A percentile compares a stretch with the other conserved stretches of the same genome.
Conservation (phyloP, 352 stramenopile species). For the Phytophthora sansomeana region DNA sequence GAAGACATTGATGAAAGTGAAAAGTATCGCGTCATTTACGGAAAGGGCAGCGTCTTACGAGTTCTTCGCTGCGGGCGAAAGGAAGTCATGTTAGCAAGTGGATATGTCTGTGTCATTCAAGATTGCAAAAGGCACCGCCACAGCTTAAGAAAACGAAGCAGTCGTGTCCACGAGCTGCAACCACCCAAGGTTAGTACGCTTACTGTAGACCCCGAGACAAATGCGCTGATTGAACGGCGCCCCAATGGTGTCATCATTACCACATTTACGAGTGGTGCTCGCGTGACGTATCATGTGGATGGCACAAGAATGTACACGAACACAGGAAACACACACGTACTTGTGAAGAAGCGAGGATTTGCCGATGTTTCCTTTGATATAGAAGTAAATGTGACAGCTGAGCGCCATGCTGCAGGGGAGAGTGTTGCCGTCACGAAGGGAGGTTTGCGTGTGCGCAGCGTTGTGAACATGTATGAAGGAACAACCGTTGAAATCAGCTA, state of each 20-base stretch:
- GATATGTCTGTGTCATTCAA: slow-evolving; percentile 37
- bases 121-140: slow-evolving; percentile 14
- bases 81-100: slow-evolving; percentile 61
- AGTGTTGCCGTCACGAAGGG: slow-evolving; percentile 77
- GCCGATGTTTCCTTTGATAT: slow-evolving; percentile 78
- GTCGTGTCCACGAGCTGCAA: neutral
- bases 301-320: slow-evolving; percentile 73
- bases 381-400: slow-evolving; percentile 66
- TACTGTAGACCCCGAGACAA: slow-evolving; percentile 74
- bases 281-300: slow-evolving; percentile 68
- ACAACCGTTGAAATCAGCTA: slow-evolving; percentile 73
- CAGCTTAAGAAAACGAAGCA: slow-evolving; percentile 1
- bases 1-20: slow-evolving; percentile 3
- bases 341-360: slow-evolving; percentile 62
- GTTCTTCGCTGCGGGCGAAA: slow-evolving; percentile 46
- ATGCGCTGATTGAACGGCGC: slow-evolving; percentile 64
- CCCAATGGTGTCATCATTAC: slow-evolving; percentile 62
- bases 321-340: slow-evolving; percentile 50
- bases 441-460: slow-evolving; percentile 61
- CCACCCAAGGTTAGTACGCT: slow-evolving; percentile 27
- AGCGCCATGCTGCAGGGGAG: slow-evolving; percentile 62
- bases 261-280: slow-evolving; percentile 67
- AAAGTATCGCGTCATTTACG: slow-evolving; percentile 59
- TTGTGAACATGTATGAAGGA: slow-evolving; percentile 61
- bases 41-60: slow-evolving; percentile 64